Conservation (phyloP, 2,329 filamentous ascomycete species). For the Microcyclosporella mali region DNA sequence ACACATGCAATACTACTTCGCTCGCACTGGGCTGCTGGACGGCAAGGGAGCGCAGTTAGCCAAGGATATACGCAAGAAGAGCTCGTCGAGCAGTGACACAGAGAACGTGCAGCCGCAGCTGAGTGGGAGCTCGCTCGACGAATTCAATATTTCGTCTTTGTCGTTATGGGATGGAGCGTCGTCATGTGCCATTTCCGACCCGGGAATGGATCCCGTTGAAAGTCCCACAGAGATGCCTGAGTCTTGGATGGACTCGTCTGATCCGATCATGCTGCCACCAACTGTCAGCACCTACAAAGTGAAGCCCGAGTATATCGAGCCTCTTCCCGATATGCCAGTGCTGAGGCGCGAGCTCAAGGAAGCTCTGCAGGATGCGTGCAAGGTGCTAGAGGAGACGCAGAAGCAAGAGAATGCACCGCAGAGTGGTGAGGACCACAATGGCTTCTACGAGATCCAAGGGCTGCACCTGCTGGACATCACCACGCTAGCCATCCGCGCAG, state of each 20-base stretch:
- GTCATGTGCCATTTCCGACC: conserved; percentile 27
- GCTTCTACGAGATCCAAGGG: conserved; percentile 82
- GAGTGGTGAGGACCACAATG: conserved; percentile 43
- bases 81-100: conserved; percentile 17
- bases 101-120: conserved; percentile 27
- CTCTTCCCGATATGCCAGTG: conserved; percentile 74
- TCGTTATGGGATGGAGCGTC: conserved; percentile 24
- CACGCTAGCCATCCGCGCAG: conserved; percentile 89
- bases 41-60: conserved; percentile 84
- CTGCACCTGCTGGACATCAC: conserved; percentile 88
- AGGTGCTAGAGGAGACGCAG: conserved; percentile 57
- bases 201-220: conserved; percentile 39
- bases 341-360: conserved; percentile 65
- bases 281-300: conserved; percentile 94
- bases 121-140: conserved; percentile 19
- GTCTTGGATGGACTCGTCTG: conserved; percentile 51
- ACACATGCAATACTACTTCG: conserved; percentile 97
- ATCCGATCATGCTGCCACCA: conserved; percentile 82
- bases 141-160: conserved; percentile 17
- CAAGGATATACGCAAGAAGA: conserved; percentile 56
- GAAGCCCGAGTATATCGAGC: conserved; percentile 72
- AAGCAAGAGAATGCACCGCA: conserved; percentile 20
- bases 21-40: conserved; percentile 84
- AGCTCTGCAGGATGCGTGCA: conserved; percentile 62
- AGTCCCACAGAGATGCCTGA: conserved; percentile 50